Conservation (phyloP, 805 yeast species). For the Torulaspora gathmanii region DNA sequence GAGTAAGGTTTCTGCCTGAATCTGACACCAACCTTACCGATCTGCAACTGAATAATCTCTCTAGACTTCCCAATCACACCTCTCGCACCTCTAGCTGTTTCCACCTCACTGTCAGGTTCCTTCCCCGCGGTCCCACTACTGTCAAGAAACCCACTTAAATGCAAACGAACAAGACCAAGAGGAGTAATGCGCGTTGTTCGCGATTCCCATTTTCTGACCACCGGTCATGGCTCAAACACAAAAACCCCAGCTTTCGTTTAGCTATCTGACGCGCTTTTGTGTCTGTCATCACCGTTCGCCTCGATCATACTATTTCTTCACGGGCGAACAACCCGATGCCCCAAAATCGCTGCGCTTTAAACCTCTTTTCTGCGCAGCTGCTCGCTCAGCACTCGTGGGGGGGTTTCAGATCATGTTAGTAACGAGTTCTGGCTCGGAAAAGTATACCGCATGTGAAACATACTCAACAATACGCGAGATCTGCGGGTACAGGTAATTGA, state of each 20-base stretch:
- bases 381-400: not conserved
- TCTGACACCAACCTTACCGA: conserved; percentile 7
- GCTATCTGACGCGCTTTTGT: not conserved
- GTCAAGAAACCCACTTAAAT: not conserved
- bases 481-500: conserved; percentile 26
- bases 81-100: not conserved
- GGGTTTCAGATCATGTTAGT: not conserved
- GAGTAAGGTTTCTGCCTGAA: conserved; percentile 22
- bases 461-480: conserved; percentile 21
- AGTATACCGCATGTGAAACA: conserved; percentile 8
- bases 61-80: conserved; percentile 1
- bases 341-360: not conserved
- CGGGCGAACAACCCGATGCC: too few relatives aligned
- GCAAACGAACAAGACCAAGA: not conserved
- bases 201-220: too few relatives aligned
- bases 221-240: not conserved
- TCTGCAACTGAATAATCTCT: conserved; percentile 3
- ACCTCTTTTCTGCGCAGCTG: not conserved
- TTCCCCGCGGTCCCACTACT: not conserved
- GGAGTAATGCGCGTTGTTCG: not conserved
- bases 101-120: not conserved
- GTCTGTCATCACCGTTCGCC: not conserved
- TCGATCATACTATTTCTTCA: too few relatives aligned
- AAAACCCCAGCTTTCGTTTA: not conserved
- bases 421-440: not conserved